Percentiles rank a stretch among this genome's conserved stretches.
Conservation (phyloP, 2,329 filamentous ascomycete genomes). For the Chrysoporthe cubensis region DNA sequence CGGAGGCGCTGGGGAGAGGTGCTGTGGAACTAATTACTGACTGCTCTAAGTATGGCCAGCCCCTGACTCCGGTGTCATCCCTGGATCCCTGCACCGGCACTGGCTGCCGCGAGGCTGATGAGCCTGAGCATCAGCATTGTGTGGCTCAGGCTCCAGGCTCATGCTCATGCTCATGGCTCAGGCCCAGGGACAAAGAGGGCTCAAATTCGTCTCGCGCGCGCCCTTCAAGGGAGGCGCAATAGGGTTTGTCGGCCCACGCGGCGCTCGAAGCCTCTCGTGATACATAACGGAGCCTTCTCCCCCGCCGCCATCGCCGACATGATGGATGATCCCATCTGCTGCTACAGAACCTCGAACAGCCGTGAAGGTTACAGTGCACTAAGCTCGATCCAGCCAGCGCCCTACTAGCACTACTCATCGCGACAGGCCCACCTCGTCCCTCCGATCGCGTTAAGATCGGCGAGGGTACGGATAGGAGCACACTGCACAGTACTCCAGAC, state of each 20-base stretch:
- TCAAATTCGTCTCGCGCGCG: neutral
- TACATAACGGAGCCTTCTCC: neutral
- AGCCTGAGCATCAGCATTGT: neutral
- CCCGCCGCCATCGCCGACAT: neutral
- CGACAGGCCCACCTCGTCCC: slow-evolving; percentile 14
- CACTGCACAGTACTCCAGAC: neutral
- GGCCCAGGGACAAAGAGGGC: neutral
- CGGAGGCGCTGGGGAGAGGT: neutral
- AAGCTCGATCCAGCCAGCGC: neutral
- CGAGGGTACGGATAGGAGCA: neutral
- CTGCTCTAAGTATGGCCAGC: neutral
- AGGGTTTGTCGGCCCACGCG: neutral
- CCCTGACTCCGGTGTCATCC: neutral
- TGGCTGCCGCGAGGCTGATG: neutral
- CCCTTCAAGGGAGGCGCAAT: slow-evolving; percentile 1
- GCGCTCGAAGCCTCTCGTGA: neutral
- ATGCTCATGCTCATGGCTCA: neutral
- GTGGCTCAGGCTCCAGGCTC: too few relatives aligned
- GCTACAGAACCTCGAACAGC: slow-evolving; percentile 2
- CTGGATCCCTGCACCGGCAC: neutral
- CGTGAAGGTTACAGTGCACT: slow-evolving; percentile 15
- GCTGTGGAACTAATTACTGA: too few relatives aligned
- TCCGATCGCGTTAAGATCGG: slow-evolving; percentile 20
- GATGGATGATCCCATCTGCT: neutral
- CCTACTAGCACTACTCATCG: slow-evolving; percentile 14